A percentile compares a stretch with the other conserved stretches of the same genome.
These are phyloP conservation scores for Eimeria acervulina DNA, from an alignment of 169 alveolate species.

Conservation along the genomic window DNA sequence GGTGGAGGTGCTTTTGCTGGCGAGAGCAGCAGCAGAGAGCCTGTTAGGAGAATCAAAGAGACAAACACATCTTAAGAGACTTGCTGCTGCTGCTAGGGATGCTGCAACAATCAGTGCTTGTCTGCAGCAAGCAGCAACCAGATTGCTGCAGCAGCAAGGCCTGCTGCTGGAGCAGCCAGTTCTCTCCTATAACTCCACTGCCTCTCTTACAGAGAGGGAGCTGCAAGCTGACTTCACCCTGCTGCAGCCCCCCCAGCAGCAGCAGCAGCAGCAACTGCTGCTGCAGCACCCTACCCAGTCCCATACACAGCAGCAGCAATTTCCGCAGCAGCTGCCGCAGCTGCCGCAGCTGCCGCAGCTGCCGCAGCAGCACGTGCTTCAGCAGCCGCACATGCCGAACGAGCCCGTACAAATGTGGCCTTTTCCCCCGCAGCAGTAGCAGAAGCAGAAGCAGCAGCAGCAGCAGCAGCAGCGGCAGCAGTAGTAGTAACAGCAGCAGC, in stretches of 20 bases:
- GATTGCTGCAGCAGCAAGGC: conserved; percentile 83
- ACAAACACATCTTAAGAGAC: not conserved
- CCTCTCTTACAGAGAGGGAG: not conserved
- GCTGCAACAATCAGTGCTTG: not conserved
- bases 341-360: no score
- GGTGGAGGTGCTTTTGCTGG: not conserved
- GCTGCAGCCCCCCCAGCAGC: not conserved
- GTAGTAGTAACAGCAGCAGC: conserved; percentile 31
- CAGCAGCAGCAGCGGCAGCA: conserved; percentile 25
- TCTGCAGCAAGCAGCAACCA: conserved; percentile 41
- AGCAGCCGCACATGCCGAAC: not conserved
- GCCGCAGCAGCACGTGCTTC: no score
- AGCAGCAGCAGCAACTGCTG: not conserved
- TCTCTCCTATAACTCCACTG: not conserved
- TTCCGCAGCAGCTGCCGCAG: no score
- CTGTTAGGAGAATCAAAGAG: not conserved
- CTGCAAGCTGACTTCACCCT: not conserved
- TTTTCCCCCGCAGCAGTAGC: not conserved
- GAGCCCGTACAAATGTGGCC: not conserved
- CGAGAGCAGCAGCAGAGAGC: not conserved
- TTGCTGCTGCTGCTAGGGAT: conserved; percentile 32
- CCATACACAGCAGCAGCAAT: not conserved
- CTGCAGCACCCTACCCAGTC: not conserved
- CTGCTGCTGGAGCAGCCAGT: not conserved
- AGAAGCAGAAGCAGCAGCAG: not conserved